phyloP scores from a whole-genome alignment of 352 stramenopile species.

The Hyaloperonospora arabidopsidis region DNA sequence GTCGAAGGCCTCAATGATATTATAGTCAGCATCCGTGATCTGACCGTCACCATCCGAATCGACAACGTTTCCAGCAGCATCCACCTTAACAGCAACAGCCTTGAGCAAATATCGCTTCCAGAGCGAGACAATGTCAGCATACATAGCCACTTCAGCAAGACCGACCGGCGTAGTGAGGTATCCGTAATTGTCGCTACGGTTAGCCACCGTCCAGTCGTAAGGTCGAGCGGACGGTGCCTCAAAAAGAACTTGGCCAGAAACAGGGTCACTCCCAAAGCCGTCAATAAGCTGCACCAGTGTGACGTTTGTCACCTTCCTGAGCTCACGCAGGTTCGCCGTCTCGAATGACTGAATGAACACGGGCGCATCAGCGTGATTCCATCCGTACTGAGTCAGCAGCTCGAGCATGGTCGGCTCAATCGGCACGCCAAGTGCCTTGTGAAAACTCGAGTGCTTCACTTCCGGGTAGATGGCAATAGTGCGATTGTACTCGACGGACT shows the following conservation, averaged over 20 bases:
- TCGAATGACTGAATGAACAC: conserved; percentile 77
- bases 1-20: conserved; percentile 30
- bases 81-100: conserved; percentile 35
- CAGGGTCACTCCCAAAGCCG: conserved; percentile 38
- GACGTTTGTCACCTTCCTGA: conserved; percentile 56
- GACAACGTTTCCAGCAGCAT: conserved; percentile 31
- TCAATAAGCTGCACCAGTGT: conserved; percentile 82
- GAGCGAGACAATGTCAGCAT: conserved; percentile 62
- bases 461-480: conserved; percentile 84
- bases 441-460: conserved; percentile 80
- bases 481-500: conserved; percentile 47
- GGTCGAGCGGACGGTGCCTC: conserved; percentile 36
- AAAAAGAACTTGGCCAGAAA: conserved; percentile 45
- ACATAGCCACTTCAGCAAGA: conserved; percentile 57
- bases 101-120: conserved; percentile 81
- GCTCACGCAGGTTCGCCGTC: conserved; percentile 57
- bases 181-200: conserved; percentile 42
- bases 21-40: conserved; percentile 54
- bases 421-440: conserved; percentile 55
- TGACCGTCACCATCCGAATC: conserved; percentile 61
- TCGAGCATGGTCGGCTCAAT: conserved; percentile 74
- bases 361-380: conserved; percentile 52
- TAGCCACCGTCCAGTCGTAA: conserved; percentile 63
- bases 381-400: conserved; percentile 58
- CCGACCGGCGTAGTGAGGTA: conserved; percentile 48